Evolutionary conservation across 176 grass and related monocot genomes (phyloP).

Genomic region (Aegilops tauschii): DNA sequence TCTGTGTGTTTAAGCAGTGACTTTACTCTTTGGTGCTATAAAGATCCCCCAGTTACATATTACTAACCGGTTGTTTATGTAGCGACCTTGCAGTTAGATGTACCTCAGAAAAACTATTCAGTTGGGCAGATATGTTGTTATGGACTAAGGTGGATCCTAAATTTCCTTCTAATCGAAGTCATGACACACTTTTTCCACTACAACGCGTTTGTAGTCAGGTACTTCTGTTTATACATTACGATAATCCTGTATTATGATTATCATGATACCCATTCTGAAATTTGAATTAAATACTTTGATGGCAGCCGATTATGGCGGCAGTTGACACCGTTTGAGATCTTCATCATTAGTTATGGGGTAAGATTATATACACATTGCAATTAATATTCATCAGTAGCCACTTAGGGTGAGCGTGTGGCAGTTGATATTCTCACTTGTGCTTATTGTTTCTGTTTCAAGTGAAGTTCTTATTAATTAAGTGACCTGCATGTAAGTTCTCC

Average conservation of each 20-base stretch:
- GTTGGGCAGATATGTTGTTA: constrained; percentile 63
- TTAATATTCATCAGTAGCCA: background rate
- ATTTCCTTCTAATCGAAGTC: constrained; percentile 75
- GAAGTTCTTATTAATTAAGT: constrained; percentile 4
- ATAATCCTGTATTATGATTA: constrained; percentile 12
- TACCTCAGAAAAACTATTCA: constrained; percentile 76
- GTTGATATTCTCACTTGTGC: background rate
- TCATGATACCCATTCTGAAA: background rate
- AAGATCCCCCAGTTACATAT: constrained; percentile 7
- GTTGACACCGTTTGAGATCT: constrained; percentile 78
- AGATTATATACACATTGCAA: constrained; percentile 26
- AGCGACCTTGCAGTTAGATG: constrained; percentile 72
- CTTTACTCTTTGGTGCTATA: background rate
- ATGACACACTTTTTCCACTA: constrained; percentile 91
- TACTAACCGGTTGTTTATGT: constrained; percentile 38
- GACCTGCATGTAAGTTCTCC: background rate
- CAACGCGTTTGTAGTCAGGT: constrained; percentile 94
- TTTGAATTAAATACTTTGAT: constrained; percentile 32
- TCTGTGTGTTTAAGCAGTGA: background rate
- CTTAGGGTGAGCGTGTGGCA: background rate
- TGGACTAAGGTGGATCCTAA: constrained; percentile 68
- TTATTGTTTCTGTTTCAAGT: constrained; percentile 1
- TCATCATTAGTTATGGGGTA: constrained; percentile 96
- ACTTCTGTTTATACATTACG: constrained; percentile 9
- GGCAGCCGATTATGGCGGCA: constrained; percentile 77